Base-by-base conservation (phyloP, 2,329 filamentous ascomycete genomes). In the Apiospora kogelbergensis region DNA sequence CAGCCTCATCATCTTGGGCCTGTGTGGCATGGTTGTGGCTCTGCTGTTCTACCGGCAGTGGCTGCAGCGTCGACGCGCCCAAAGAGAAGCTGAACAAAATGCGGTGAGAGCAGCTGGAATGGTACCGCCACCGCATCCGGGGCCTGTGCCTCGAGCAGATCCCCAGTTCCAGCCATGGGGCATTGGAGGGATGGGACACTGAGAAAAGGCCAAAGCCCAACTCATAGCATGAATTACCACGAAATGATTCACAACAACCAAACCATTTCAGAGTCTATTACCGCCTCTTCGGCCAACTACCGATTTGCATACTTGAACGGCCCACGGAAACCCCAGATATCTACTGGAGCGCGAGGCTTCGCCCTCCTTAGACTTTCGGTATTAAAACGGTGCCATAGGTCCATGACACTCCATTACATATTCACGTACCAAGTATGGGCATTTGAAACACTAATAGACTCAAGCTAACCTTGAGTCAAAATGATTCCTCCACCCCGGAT, bases 21-120 rank as follows among this genome's bases (percentile, higher is more conserved):
- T 98, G 17, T 91, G 93, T 0, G 89, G 90, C 17, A 89, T 90
- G 0, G 84, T 98, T 67, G 89, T 92, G 0, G 88, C 93, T 67
- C 83, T 98, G 41, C 86, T 98, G 20, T 97, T 94, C 80, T 95
- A 96, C 78, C 85, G 93, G 24, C 90, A 93, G 71, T 90, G 89
- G 76, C 84, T 89, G 70, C 91, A 93, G 76, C 63, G 63, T 65
- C 53, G 53, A 60, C 84, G 90, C 73, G 85, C 82, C 40, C 84
- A 86, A 66, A 80, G 75, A 42, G 72, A 76, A 67, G 78, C 73
- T 1, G 77, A 79, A 70, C 76, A 80, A 63, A 74, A 75, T 17
- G 77, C 72, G 5, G 75, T 73, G 10, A 72, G 72, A 60, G 68
- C 65, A 24, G 72, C 70, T 7, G 76, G 66, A 30, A 68, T 70